Base-by-base conservation (phyloP, 257 asterid species). In the Solanum dulcamara region DNA sequence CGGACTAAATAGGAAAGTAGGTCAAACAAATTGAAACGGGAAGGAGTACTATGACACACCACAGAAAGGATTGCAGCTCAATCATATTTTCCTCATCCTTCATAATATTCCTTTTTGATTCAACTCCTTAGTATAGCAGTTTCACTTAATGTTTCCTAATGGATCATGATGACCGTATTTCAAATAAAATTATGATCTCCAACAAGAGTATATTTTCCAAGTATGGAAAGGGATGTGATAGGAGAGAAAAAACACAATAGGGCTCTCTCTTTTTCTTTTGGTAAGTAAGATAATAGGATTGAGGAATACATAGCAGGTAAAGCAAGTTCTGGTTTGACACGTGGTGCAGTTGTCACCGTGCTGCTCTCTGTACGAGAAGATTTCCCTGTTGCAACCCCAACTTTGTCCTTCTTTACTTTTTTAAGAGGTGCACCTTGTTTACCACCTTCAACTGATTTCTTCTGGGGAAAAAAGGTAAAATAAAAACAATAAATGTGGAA, bases 251-350 rank as follows among this genome's bases (percentile, higher is more conserved):
- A 77, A 18, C 26, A 33, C 59, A 24, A 77, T 17, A 46, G 62
- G 60, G 26, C 82, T 13, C 82, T 77, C 59, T 42, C 18, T 24
- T 26, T 28, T 46, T 46, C 62, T 77, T 42, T 46, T 77, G 40
- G 40, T 17, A 44, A 46, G 40, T 28, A 46, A 26, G n/a, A 46
- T 42, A 46, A 77, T 30, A 46, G 40, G 42, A 46, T 10, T 77
- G 82, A 77, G 26, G 26, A 77, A 81, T 93, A 96, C 99, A 97
- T 93, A 84, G 89, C 88, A 70, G 99, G 98, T 87, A 94, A 87
- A 30, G 98, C 60, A 44, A 97, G 97, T 89, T 92, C 98, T 17
- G 99, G 93, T 88, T 97, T 95, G 66, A 94, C 99, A 68, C 96
- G 95, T 6, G 99, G 98, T 79, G 96, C 96, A 60, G 90, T 94